Evolutionary conservation across 176 grass and related monocot genomes (phyloP).

Genomic region (Aegilops longissima): DNA sequence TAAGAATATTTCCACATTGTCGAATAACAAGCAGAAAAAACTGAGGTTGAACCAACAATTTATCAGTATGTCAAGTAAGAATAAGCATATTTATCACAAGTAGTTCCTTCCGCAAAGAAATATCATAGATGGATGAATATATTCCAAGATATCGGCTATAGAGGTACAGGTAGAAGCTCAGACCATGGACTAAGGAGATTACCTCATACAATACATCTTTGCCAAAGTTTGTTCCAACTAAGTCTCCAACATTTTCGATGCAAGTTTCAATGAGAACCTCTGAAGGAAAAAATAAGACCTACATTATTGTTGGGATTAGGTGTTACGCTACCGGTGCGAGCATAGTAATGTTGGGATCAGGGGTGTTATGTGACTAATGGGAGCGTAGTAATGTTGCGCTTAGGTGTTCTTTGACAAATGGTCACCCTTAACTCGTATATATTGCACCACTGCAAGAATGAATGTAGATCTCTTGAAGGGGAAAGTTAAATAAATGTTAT

Average conservation of each 20-base stretch:
- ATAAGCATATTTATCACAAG: neutral
- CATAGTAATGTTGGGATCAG: neutral
- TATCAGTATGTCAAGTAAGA: neutral
- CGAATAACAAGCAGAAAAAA: neutral
- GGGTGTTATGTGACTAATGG: neutral
- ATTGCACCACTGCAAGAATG: neutral
- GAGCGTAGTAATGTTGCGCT: neutral
- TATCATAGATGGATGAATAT: neutral
- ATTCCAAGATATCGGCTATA: neutral
- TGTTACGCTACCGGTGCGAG: too few relatives aligned
- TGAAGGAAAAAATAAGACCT: neutral
- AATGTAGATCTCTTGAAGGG: neutral
- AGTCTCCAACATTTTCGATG: conserved; percentile 57
- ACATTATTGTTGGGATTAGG: neutral
- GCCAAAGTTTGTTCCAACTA: conserved; percentile 82
- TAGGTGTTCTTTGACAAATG: neutral
- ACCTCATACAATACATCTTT: conserved; percentile 92
- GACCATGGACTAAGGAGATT: neutral
- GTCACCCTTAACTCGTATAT: neutral
- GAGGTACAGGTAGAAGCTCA: neutral
- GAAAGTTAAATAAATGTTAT: too few relatives aligned
- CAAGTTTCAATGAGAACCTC: conserved; percentile 63
- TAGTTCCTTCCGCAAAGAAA: neutral
- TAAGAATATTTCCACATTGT: neutral
- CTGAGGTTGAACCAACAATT: neutral